Evolutionary conservation across 495 filamentous ascomycete species (phyloP), one percentile per base, ranked within the genome.

Genomic region (Parachaetomium inaequale): DNA sequence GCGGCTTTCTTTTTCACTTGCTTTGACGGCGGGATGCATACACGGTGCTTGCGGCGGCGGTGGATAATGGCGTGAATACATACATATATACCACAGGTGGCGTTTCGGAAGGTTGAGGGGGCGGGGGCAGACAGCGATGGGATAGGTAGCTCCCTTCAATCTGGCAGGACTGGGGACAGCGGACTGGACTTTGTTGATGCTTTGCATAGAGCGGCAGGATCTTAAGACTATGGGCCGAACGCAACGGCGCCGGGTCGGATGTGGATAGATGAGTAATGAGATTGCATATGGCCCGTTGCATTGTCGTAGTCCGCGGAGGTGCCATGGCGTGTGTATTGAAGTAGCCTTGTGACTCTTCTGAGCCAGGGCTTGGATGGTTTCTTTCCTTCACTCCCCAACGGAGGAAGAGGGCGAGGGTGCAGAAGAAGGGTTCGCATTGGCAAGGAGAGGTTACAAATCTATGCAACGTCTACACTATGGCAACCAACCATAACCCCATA

Each of bases 211-310:
- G 34, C 23, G 34, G 34, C 52, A 42, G 34, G 21, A 3, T 23
- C 28, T 52, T n/a, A n/a, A 31, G 49, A 51, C 1, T 40, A n/a
- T n/a, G n/a, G n/a, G n/a, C n/a, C n/a, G n/a, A n/a, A n/a, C n/a
- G n/a, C n/a, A n/a, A n/a, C n/a, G n/a, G n/a, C n/a, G n/a, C n/a
- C n/a, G n/a, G n/a, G n/a, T n/a, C n/a, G n/a, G n/a, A n/a, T n/a
- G n/a, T n/a, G 36, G 36, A 31, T 32, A 51, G 49, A 51, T 32
- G 49, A 32, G 49, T 31, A 32, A 51, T 51, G 49, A 51, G 49
- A 32, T 31, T 51, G 28, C 49, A 19, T 31, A 31, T 32, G 25
- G 7, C 4, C 36, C 12, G 36, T 40, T 40, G 36, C n/a, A n/a
- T n/a, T n/a, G n/a, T n/a, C n/a, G n/a, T n/a, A n/a, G n/a, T n/a